Base-by-base conservation (phyloP, 805 yeast species). In the Schizosaccharomyces lindneri region DNA sequence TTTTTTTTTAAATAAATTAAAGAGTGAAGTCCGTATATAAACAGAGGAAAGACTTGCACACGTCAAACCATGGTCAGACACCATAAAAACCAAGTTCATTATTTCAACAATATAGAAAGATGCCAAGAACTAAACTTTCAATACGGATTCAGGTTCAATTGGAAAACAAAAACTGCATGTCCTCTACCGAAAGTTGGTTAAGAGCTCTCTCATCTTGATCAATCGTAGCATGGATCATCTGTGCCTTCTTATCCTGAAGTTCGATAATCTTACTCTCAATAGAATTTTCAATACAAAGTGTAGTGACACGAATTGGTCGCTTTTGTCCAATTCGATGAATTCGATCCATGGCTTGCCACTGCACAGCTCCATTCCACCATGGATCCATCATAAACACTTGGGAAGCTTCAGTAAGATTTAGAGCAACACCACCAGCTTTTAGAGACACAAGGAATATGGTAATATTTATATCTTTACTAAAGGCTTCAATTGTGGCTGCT, bases 291-390 rank as follows among this genome's bases (percentile, higher is more conserved):
- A 93, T 90, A 66, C 95, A 87, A 68, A 93, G 81, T 59, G 97
- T 78, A 7, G 95, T 88, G 65, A 93, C 87, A 64, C 87, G 79
- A 9, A 93, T 95, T 0, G 99, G 98, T 65, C 99, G 74, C 67
- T 79, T 85, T 71, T 93, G 99, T 5, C 97, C 97, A 65, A 93
- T 93, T 73, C 99, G 81, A 72, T 93, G 97, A 27, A 93, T 97
- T 73, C 99, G 81, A 72, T 93, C 99, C 72, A 95, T 95, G 61
- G 94, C 84, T 71, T 93, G 99, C 88, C 97, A 93, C 71, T 93
- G 98, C 6, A 90, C 93, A 66, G 95, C 62, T 1, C 97, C 97
- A 70, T 93, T 94, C 97, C 98, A 93, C 98, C 98, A 93, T 43
- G 97, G 97, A 68, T 93, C 99, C 76, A 93, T 76, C 57, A 93